Base-by-base conservation (phyloP, 2,329 filamentous ascomycete genomes). In the Fusarium longipes region DNA sequence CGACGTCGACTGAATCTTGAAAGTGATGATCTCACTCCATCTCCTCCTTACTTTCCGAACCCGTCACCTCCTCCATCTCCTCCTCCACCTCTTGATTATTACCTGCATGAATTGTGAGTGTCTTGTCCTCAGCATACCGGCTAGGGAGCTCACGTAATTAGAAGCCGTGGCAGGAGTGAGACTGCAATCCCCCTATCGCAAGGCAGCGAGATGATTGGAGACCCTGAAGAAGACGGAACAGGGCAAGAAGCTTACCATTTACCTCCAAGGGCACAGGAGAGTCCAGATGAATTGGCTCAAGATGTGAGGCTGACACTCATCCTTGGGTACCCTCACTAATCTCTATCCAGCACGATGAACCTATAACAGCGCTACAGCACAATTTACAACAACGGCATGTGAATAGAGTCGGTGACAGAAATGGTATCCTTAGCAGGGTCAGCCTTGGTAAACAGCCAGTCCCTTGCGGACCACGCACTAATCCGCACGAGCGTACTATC, bases 251-350 rank as follows among this genome's bases (percentile, higher is more conserved):
- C 14, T 14, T 8, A 3, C 1, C 1, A 4, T 6, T 20, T 7
- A 6, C 1, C 7, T 0, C 3, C 20, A 11, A 9, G n/a, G 35
- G 4, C 20, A 25, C 4, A 27, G 2, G 6, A 30, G 9, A 65
- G 63, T 7, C 62, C 62, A 1, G 63, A 65, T 30, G 39, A 48
- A 24, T 5, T 63, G 5, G 15, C 43, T 8, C 18, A 39, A 35
- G 15, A 66, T 27, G 63, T 66, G 4, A 45, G 54, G 8, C 1
- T 2, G 1, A 2, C 4, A 4, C 6, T 7, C 2, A 6, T 3
- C 8, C 4, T n/a, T 17, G 4, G 2, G 8, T 3, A 22, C 18
- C 25, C 12, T 8, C 11, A 14, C 59, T 65, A 32, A 65, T 18
- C 0, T 1, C 5, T 5, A 1, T 9, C 5, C 4, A 65, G 62